phyloP scores from a whole-genome alignment of 2,329 filamentous ascomycete genomes.

The Xylariomycetidae sp. region DNA sequence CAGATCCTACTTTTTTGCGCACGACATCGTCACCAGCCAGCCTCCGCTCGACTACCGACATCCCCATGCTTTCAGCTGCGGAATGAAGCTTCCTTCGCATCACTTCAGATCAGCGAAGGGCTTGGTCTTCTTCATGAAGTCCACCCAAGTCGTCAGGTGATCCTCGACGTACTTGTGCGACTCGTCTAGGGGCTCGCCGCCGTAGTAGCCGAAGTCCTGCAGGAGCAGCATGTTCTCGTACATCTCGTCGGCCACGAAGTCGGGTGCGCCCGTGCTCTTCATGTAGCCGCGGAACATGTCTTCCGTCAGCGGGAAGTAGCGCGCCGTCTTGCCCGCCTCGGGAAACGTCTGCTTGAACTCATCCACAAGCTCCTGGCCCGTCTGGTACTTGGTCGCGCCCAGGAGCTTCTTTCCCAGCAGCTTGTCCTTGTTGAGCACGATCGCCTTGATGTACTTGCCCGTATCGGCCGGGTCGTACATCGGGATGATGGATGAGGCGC shows the following conservation, averaged over 20 bases:
- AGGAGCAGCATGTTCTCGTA: slow-evolving; percentile 48
- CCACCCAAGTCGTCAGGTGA: slow-evolving; percentile 35
- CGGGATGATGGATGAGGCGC: slow-evolving; percentile 27
- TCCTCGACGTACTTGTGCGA: slow-evolving; percentile 32
- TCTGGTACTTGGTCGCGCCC: slow-evolving; percentile 36
- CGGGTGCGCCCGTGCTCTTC: slow-evolving; percentile 29
- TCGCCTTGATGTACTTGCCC: slow-evolving; percentile 34
- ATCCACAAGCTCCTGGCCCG: slow-evolving; percentile 32
- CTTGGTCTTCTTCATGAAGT: slow-evolving; percentile 28
- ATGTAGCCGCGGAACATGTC: slow-evolving; percentile 35
- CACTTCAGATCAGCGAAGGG: slow-evolving; percentile 32
- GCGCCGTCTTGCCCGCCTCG: slow-evolving; percentile 32
- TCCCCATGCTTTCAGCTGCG: no score
- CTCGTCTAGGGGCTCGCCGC: slow-evolving; percentile 34
- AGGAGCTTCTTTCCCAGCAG: slow-evolving; percentile 37
- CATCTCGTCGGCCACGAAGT: slow-evolving; percentile 40
- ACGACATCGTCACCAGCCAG: no score
- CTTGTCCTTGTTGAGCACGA: slow-evolving; percentile 28
- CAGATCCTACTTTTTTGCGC: no score
- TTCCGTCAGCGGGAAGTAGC: slow-evolving; percentile 29
- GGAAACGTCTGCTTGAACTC: slow-evolving; percentile 32
- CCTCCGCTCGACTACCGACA: no score
- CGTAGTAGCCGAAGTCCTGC: slow-evolving; percentile 47
- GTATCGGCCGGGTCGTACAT: slow-evolving; percentile 30
- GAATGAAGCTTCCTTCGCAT: no score